phyloP scores from a whole-genome alignment of 2,329 filamentous ascomycete species.

The Apiospora koreana region DNA sequence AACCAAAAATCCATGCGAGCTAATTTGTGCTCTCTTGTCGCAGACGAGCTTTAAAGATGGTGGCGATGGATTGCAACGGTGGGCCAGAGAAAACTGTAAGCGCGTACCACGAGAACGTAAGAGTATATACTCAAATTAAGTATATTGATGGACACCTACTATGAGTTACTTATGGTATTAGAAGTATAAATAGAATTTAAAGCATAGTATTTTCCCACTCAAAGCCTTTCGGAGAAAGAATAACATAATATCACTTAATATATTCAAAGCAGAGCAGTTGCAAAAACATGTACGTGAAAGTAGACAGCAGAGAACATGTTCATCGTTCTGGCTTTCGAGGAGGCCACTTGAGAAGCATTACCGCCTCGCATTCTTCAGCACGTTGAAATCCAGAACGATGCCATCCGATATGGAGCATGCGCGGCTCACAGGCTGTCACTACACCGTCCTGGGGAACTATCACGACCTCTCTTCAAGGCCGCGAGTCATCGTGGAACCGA shows the following conservation, averaged over 20 bases:
- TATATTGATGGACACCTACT: neutral
- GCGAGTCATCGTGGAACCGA: neutral
- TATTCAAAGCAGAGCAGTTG: neutral
- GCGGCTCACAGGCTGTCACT: neutral
- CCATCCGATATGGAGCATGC: neutral
- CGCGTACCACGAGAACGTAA: neutral
- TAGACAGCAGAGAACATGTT: neutral
- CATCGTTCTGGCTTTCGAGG: neutral
- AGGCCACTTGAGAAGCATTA: neutral
- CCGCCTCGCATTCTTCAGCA: neutral
- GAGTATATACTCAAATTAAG: neutral
- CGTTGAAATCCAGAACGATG: neutral
- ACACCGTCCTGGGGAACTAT: neutral
- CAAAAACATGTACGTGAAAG: neutral
- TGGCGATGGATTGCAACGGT: neutral
- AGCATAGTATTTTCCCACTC: too few species aligned
- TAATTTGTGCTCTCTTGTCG: neutral
- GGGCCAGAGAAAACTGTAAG: neutral
- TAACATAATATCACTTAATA: neutral
- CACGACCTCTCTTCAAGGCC: neutral
- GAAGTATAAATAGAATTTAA: neutral
- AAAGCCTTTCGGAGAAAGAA: neutral
- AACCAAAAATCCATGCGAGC: neutral
- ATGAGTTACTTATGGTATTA: neutral
- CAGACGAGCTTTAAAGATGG: too few species aligned